Conservation (phyloP, 139 green algal genomes). For the Diplosphaera chodatii region DNA sequence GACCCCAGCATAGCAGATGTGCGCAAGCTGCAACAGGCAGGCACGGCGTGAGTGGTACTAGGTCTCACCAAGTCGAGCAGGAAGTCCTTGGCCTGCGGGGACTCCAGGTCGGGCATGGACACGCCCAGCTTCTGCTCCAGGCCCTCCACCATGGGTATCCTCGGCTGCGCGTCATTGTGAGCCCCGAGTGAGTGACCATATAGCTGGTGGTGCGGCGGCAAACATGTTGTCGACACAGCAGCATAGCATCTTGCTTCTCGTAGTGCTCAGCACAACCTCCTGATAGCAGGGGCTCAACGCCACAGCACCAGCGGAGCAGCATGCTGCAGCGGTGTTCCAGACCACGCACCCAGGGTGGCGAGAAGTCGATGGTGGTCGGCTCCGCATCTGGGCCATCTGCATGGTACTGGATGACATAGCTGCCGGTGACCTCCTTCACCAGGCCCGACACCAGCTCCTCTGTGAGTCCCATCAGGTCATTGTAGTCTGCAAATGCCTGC, state of each 20-base stretch:
- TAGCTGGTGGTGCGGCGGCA: no score
- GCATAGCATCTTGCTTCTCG: no score
- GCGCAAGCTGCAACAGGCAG: no score
- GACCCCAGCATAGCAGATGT: no score
- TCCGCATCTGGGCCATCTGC: conserved; percentile 75
- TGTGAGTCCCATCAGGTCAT: conserved; percentile 96
- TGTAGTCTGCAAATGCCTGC: conserved; percentile 95
- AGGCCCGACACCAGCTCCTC: conserved; percentile 90
- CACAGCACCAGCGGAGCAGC: no score
- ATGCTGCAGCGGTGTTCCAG: no score
- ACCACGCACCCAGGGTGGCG: conserved; percentile 79
- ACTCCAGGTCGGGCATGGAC: conserved; percentile 71
- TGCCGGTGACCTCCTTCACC: conserved; percentile 84
- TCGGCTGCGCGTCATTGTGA: no score
- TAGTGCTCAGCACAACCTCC: no score
- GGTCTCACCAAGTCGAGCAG: conserved; percentile 52
- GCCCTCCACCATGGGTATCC: conserved; percentile 31
- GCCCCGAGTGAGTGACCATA: no score
- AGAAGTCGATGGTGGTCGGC: conserved; percentile 95
- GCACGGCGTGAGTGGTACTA: no score
- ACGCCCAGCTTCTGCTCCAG: conserved; percentile 74
- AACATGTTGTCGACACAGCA: no score
- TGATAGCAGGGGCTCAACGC: no score
- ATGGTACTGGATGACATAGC: conserved; percentile 94
- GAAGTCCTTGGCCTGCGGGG: conserved; percentile 52